Conservation (phyloP, 345 rosid genomes). For the Euphorbia peplus region DNA sequence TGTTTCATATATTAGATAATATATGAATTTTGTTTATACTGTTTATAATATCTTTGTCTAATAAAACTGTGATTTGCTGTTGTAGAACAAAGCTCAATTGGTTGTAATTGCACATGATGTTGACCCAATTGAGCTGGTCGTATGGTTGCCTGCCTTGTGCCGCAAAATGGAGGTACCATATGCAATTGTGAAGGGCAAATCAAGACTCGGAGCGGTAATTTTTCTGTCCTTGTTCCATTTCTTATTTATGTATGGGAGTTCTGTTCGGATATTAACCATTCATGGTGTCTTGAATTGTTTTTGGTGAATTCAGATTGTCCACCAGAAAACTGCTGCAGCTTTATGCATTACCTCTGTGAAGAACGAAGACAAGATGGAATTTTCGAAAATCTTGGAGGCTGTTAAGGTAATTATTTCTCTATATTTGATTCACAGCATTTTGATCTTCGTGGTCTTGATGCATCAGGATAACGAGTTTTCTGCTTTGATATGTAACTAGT, state of each 20-base stretch:
- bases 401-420: conserved; percentile 44
- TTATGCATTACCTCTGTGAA: conserved; percentile 71
- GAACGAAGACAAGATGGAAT: conserved; percentile 74
- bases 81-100: conserved; percentile 68
- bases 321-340: conserved; percentile 66
- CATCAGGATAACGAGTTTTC: too few species aligned
- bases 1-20: too few species aligned
- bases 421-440: too few species aligned
- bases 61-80: not conserved
- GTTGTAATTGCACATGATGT: conserved; percentile 88
- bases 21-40: too few species aligned
- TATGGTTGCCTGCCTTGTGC: conserved; percentile 78
- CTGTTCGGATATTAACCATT: not conserved
- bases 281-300: not conserved
- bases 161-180: conserved; percentile 85
- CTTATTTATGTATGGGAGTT: not conserved
- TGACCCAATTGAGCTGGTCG: conserved; percentile 79
- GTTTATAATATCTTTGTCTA: not conserved
- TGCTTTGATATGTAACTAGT: too few species aligned
- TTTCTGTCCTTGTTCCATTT: not conserved
- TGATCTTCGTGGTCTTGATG: too few species aligned
- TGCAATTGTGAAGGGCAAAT: conserved; percentile 72
- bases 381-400: conserved; percentile 69
- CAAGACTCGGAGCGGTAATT: conserved; percentile 64
- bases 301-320: conserved; percentile 47